phyloP scores from a whole-genome alignment of 2,329 filamentous ascomycete species.

The Graphilbum fragrans region DNA sequence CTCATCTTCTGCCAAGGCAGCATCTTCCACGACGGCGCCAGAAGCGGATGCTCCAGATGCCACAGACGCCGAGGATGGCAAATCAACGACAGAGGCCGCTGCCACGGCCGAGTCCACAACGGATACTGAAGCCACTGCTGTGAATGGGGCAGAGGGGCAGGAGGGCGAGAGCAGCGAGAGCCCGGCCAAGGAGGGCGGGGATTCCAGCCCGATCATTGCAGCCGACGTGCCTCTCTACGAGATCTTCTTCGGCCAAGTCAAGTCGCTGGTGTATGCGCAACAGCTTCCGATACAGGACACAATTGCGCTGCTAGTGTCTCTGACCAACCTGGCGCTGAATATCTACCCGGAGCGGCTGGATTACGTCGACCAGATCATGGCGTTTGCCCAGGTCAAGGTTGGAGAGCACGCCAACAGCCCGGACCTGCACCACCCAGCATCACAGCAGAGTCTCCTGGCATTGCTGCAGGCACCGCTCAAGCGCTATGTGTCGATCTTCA shows the following conservation, averaged over 20 bases:
- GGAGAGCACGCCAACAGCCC: conserved; percentile 84
- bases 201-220: conserved; percentile 37
- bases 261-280: conserved; percentile 83
- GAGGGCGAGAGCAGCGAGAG: neutral
- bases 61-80: neutral
- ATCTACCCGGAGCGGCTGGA: conserved; percentile 89
- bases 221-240: conserved; percentile 84
- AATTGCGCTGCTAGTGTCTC: conserved; percentile 84
- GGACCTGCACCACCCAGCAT: conserved; percentile 79
- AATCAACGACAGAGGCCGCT: too few species aligned
- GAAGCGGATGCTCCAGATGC: conserved; percentile 11
- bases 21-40: conserved; percentile 19
- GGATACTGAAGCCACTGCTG: neutral
- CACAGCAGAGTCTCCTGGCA: conserved; percentile 79
- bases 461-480: conserved; percentile 85
- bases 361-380: conserved; percentile 88
- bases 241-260: conserved; percentile 93
- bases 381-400: conserved; percentile 79
- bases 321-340: conserved; percentile 86
- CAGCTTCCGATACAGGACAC: conserved; percentile 89
- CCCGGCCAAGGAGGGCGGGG: conserved; percentile 16
- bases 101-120: neutral
- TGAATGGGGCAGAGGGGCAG: neutral
- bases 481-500: conserved; percentile 88
- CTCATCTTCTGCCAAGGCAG: neutral